These are phyloP conservation scores for Psophocarpus tetragonolobus DNA, from an alignment of 306 rosid species.

Conservation along the genomic window DNA sequence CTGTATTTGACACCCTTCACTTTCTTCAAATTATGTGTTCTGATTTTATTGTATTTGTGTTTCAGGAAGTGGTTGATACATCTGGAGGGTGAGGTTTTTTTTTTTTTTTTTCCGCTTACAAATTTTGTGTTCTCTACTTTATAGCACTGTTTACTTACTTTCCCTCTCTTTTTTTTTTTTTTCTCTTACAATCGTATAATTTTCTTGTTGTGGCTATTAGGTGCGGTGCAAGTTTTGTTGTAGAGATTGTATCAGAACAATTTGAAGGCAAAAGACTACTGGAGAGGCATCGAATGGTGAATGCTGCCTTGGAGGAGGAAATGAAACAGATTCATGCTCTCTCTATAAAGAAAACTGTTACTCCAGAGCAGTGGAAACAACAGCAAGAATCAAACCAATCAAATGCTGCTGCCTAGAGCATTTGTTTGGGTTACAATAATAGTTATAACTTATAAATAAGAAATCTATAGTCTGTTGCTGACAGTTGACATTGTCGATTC, in stretches of 20 bases:
- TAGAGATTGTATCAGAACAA: conserved; percentile 78
- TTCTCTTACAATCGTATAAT: background rate
- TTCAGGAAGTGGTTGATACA: conserved; percentile 92
- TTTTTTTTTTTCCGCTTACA: background rate
- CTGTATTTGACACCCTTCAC: background rate
- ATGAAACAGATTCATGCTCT: conserved; percentile 95
- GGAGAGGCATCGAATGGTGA: conserved; percentile 91
- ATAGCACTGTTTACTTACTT: background rate
- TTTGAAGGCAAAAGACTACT: conserved; percentile 89
- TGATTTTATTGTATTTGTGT: conserved; percentile 30
- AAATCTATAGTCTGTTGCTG: conserved; percentile 20
- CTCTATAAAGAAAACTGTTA: conserved; percentile 80
- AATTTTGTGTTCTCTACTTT: background rate
- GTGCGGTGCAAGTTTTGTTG: conserved; percentile 79
- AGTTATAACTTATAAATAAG: conserved; percentile 26
- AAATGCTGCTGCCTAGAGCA: conserved; percentile 50
- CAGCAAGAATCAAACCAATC: conserved; percentile 64
- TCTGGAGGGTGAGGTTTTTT: conserved; percentile 82
- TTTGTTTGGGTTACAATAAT: conserved; percentile 1
- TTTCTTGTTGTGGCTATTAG: conserved; percentile 38
- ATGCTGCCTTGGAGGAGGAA: conserved; percentile 76
- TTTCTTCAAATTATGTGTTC: background rate
- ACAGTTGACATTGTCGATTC: background rate
- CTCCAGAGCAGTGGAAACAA: conserved; percentile 94
- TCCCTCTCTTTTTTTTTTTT: background rate